A percentile compares a stretch with the other conserved stretches of the same genome.
Conservation (phyloP, 352 stramenopile species). For the Pythium periplocum region DNA sequence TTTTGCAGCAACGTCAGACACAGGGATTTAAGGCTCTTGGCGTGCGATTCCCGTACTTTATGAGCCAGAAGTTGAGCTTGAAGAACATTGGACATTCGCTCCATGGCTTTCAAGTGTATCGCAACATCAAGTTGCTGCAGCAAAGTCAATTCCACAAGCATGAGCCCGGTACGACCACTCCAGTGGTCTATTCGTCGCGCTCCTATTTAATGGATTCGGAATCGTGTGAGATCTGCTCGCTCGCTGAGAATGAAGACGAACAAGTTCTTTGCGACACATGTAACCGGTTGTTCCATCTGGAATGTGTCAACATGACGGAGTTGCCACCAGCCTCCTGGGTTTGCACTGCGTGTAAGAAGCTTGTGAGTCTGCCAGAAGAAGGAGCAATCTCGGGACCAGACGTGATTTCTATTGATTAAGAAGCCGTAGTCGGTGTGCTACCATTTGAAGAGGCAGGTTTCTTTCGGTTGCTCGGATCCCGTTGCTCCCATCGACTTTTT, state of each 20-base stretch:
- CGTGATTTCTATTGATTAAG: conserved; percentile 63
- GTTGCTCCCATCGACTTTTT: conserved; percentile 72
- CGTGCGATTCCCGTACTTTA: conserved; percentile 76
- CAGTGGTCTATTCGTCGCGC: conserved; percentile 57
- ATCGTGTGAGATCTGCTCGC: conserved; percentile 55
- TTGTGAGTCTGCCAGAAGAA: conserved; percentile 58
- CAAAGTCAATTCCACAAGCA: conserved; percentile 67
- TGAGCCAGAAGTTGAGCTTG: conserved; percentile 71
- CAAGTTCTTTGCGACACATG: conserved; percentile 79
- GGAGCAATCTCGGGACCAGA: conserved; percentile 37
- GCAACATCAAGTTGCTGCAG: conserved; percentile 80
- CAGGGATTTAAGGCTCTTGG: conserved; percentile 81
- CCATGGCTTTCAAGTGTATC: conserved; percentile 76
- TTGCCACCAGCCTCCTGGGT: conserved; percentile 76
- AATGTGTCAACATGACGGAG: conserved; percentile 76
- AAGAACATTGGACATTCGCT: conserved; percentile 83
- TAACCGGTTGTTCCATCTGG: conserved; percentile 80
- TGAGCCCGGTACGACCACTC: conserved; percentile 45
- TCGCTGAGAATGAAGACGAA: conserved; percentile 57
- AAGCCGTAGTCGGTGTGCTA: conserved; percentile 1
- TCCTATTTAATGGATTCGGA: conserved; percentile 75
- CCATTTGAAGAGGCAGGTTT: conserved; percentile 6
- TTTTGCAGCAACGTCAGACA: conserved; percentile 68
- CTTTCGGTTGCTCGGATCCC: conserved; percentile 26
- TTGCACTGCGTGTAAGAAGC: conserved; percentile 63